These are phyloP conservation scores for Alnus rubra DNA, from an alignment of 306 rosid genomes.

Conservation along the genomic window DNA sequence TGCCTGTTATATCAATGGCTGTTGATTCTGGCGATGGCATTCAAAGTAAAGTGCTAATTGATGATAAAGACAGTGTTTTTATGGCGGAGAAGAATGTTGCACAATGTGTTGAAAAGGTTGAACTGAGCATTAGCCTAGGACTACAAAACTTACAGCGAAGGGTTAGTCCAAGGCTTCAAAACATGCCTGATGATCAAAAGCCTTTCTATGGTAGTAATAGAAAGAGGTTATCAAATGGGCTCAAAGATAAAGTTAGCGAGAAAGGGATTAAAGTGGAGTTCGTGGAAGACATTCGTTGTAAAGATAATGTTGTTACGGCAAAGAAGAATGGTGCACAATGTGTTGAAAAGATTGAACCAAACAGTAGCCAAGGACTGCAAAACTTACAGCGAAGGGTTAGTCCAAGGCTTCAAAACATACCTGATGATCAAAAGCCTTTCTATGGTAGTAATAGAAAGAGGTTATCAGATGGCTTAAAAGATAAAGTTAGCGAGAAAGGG, in stretches of 20 bases:
- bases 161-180: slow-evolving; percentile 29
- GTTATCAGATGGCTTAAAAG: not conserved
- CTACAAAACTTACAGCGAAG: slow-evolving; percentile 5
- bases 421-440: slow-evolving; percentile 27
- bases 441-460: slow-evolving; percentile 25
- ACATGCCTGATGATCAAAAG: slow-evolving; percentile 23
- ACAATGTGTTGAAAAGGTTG: not conserved
- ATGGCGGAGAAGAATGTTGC: not conserved
- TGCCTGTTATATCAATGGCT: no score
- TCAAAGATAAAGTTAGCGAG: not conserved
- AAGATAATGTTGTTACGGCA: not conserved
- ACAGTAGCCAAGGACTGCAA: not conserved
- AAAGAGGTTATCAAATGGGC: slow-evolving; percentile 6
- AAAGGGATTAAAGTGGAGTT: slow-evolving; percentile 16
- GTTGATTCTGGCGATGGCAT: no score
- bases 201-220: slow-evolving; percentile 25
- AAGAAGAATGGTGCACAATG: not conserved
- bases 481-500: slow-evolving; percentile 5
- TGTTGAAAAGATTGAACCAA: not conserved
- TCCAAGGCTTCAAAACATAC: slow-evolving; percentile 26
- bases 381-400: slow-evolving; percentile 21
- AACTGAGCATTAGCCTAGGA: not conserved
- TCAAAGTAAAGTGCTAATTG: no score
- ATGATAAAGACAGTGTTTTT: not conserved
- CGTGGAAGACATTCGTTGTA: not conserved